Evolutionary conservation across 192 early-diverging fungal species (phyloP), one percentile per base, ranked within the genome.

Genomic region (Coemansia sp.): DNA sequence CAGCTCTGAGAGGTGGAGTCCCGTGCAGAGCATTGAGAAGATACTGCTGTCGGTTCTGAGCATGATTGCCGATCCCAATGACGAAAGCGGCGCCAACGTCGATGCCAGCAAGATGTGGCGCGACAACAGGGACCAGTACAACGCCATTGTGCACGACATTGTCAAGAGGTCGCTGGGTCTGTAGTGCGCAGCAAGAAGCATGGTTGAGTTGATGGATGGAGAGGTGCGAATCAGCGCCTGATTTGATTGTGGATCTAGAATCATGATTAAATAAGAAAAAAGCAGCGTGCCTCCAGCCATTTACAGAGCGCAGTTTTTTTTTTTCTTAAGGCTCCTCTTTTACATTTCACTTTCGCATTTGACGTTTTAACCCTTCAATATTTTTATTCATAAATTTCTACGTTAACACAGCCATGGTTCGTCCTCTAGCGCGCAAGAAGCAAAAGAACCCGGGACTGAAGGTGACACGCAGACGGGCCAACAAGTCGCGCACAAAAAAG

Each of bases 41-140:
- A 97, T 99, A 48, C 62, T 99, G 51, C 64, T 99, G 36, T 90
- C 87, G 2, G 96, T 99, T 1, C 83, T 97, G 6, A 90, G 87
- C 69, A 97, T 97, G 94, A 70, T 97, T 48, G 91, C 94, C 17
- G 96, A 99, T 71, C 96, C 96, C 10, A 99, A 99, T 58, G 93
- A 94, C 66, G 96, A 99, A 63, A 93, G 90, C 80, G 89, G 90
- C 18, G 96, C 96, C n/a, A 95, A 95, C 52, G 89, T 99, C 42
- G 96, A 99, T 78, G 94, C 94, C 32, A 90, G 91, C 79, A 97
- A 97, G 82, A 88, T 99, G 82, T 97, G 90, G 89, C 75, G 94
- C 33, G 76, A 81, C 8, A 82, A 99, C 63, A 80, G 94, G 46
- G 80, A 85, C 18, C 65, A 80, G 61, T 99, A 94, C 74, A 85